These are phyloP conservation scores for Juglanconis oblonga DNA, from an alignment of 2,329 filamentous ascomycete species.

Conservation along the genomic window DNA sequence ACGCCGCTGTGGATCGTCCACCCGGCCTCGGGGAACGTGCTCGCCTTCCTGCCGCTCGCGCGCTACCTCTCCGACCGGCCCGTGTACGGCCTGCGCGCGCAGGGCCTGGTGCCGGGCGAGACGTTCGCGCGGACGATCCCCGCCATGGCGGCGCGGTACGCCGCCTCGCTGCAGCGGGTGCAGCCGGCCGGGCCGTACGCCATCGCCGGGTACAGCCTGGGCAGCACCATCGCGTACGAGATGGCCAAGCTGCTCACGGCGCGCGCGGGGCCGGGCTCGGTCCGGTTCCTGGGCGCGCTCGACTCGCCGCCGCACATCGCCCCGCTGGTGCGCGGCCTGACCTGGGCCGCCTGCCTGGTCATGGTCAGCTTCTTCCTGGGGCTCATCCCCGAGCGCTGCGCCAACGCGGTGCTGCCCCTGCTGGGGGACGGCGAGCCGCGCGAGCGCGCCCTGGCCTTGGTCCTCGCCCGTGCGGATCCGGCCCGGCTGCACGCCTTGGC, in stretches of 20 bases:
- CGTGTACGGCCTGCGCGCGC: constrained; percentile 44
- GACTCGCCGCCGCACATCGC: constrained; percentile 50
- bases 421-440: constrained; percentile 7
- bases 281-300: constrained; percentile 42
- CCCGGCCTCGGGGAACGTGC: constrained; percentile 39
- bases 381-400: constrained; percentile 31
- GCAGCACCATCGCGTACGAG: constrained; percentile 49
- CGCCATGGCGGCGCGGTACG: constrained; percentile 40
- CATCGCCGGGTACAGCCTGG: constrained; percentile 50
- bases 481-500: constrained; percentile 16
- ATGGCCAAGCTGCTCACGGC: constrained; percentile 43
- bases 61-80: constrained; percentile 38
- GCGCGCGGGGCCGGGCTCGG: constrained; percentile 28
- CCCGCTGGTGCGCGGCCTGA: constrained; percentile 35
- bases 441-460: constrained; percentile 21
- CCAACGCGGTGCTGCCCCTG: constrained; percentile 17
- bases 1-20: constrained; percentile 39
- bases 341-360: constrained; percentile 36
- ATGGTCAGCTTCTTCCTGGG: constrained; percentile 39
- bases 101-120: constrained; percentile 39
- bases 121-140: constrained; percentile 33
- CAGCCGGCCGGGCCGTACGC: constrained; percentile 51
- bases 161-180: constrained; percentile 31
- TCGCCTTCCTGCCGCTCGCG: constrained; percentile 38
- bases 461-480: constrained; percentile 23